Percentiles rank a stretch among this genome's conserved stretches.
These are phyloP conservation scores for Nepenthes alata DNA, from an alignment of 179 eudicot species.

Conservation along the genomic window DNA sequence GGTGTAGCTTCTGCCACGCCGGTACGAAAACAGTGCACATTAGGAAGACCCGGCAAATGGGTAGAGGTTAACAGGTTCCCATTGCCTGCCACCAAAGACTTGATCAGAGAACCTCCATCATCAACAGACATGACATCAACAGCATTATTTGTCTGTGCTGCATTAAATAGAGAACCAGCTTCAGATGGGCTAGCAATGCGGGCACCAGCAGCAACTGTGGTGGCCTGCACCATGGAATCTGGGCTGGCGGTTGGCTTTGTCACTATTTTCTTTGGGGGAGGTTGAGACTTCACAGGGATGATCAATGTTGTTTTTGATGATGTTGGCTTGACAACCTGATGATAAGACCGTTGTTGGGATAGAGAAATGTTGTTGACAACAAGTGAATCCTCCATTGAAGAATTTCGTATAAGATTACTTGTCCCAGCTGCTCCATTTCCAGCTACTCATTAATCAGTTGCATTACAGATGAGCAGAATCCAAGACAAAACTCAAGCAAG, in stretches of 20 bases:
- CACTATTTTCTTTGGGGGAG: conserved; percentile 18
- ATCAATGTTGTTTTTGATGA: conserved; percentile 9
- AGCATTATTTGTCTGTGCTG: conserved; percentile 42
- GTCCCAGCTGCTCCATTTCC: conserved; percentile 23
- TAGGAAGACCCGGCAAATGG: conserved; percentile 24
- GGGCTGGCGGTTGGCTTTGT: conserved; percentile 21
- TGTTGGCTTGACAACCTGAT: conserved; percentile 13
- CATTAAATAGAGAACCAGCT: conserved; percentile 51
- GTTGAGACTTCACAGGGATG: conserved; percentile 17
- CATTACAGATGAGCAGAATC: not conserved
- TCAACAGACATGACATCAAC: conserved; percentile 26
- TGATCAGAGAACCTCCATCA: conserved; percentile 23
- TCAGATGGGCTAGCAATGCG: conserved; percentile 56
- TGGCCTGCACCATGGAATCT: conserved; percentile 52
- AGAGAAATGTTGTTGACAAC: conserved; percentile 7
- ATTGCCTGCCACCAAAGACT: conserved; percentile 19
- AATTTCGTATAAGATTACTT: conserved; percentile 12
- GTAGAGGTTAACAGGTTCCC: conserved; percentile 16
- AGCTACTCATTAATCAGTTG: conserved; percentile 7
- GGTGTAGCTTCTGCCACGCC: conserved; percentile 28
- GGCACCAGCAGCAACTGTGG: conserved; percentile 87
- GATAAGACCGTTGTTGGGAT: conserved; percentile 18
- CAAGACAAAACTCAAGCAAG: not conserved
- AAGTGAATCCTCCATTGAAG: conserved; percentile 18
- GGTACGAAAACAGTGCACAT: conserved; percentile 51